A percentile compares a stretch with the other conserved stretches of the same genome.
These are phyloP conservation scores for Suillus luteus DNA, from an alignment of 768 basidiomycete species.

Conservation along the genomic window DNA sequence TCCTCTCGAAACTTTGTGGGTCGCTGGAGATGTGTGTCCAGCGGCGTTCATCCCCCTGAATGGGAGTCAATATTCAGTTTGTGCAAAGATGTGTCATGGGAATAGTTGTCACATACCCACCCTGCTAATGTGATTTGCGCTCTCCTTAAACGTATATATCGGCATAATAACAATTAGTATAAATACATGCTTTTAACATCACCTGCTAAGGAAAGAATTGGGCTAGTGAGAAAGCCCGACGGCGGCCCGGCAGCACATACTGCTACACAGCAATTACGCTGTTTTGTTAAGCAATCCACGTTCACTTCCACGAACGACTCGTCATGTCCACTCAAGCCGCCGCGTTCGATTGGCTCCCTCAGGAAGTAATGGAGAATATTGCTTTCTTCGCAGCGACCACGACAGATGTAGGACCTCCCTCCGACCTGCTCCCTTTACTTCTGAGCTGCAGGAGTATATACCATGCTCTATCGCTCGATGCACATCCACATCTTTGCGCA, in stretches of 20 bases:
- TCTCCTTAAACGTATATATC: neutral
- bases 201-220: neutral
- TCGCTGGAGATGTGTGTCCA: constrained; percentile 41
- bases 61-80: constrained; percentile 59
- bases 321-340: constrained; percentile 14
- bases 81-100: constrained; percentile 37
- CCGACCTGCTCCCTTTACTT: constrained; percentile 58
- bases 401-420: constrained; percentile 59
- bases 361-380: constrained; percentile 79
- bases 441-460: constrained; percentile 49
- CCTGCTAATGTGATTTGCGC: neutral
- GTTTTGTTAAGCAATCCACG: neutral
- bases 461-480: constrained; percentile 47
- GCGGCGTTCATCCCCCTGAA: constrained; percentile 36
- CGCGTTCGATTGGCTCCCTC: constrained; percentile 47
- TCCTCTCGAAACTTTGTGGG: constrained; percentile 56
- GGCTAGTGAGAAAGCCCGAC: neutral
- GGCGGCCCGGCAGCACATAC: neutral
- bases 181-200: neutral
- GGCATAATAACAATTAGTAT: neutral
- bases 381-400: constrained; percentile 63
- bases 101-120: neutral
- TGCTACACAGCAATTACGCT: neutral
- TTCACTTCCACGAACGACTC: neutral
- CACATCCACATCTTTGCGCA: constrained; percentile 73